Evolutionary conservation across 805 yeast genomes (phyloP).

Genomic region (Jamesozyma hellenica): DNA sequence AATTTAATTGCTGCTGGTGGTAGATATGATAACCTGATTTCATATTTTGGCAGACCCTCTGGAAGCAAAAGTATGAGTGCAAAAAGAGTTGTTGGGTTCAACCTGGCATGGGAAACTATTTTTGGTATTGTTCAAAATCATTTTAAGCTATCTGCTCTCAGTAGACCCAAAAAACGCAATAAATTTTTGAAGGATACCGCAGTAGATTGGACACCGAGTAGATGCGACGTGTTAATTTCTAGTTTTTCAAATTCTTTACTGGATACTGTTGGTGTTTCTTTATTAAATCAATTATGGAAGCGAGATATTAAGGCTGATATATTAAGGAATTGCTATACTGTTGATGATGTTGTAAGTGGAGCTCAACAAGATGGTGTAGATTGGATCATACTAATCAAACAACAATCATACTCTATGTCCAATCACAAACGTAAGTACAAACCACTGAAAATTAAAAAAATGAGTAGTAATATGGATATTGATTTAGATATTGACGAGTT

Average conservation of each 20-base stretch:
- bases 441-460: constrained; percentile 62
- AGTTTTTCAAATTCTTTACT: constrained; percentile 50
- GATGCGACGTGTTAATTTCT: constrained; percentile 78
- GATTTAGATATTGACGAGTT: constrained; percentile 71
- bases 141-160: constrained; percentile 31
- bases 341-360: constrained; percentile 56
- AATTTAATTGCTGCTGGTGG: constrained; percentile 82
- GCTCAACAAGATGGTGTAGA: constrained; percentile 65
- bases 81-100: constrained; percentile 75
- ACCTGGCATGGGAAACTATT: constrained; percentile 63
- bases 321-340: constrained; percentile 33
- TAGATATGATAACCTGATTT: constrained; percentile 68
- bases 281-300: constrained; percentile 62
- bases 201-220: constrained; percentile 42
- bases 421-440: constrained; percentile 48
- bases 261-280: constrained; percentile 51
- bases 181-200: constrained; percentile 28
- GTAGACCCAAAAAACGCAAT: constrained; percentile 29
- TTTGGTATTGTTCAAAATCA: constrained; percentile 42
- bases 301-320: constrained; percentile 72
- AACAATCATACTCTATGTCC: constrained; percentile 33
- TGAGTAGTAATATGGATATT: constrained; percentile 48
- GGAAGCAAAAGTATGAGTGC: constrained; percentile 26
- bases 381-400: constrained; percentile 72
- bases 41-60: constrained; percentile 52